These are phyloP conservation scores for Calonectria hongkongensis DNA, from an alignment of 2,329 filamentous ascomycete genomes.

Conservation along the genomic window DNA sequence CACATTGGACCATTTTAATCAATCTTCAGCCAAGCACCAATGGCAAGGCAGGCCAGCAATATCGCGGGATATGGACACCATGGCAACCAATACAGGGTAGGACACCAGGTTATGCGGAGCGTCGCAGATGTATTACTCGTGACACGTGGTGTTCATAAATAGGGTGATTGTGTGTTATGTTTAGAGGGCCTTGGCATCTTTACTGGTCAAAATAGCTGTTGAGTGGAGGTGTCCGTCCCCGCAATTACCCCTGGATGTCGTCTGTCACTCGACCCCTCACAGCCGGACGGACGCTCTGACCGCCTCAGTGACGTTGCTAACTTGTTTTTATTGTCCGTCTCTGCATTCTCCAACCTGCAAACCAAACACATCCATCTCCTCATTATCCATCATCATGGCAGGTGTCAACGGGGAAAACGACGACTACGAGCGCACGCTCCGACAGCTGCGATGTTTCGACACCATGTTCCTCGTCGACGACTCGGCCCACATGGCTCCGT, in stretches of 20 bases:
- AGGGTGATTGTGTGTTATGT: not conserved
- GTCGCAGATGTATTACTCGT: slow-evolving; percentile 1
- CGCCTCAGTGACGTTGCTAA: slow-evolving; percentile 16
- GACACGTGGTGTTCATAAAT: slow-evolving; percentile 21
- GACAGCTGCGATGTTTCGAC: slow-evolving; percentile 36
- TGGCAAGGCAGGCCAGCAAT: no score
- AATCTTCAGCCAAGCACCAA: no score
- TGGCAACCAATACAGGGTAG: not conserved
- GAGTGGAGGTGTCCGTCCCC: slow-evolving; percentile 20
- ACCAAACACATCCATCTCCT: not conserved
- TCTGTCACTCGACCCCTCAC: slow-evolving; percentile 23
- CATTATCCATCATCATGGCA: not conserved
- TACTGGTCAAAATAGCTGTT: slow-evolving; percentile 9
- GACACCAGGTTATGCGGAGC: not conserved
- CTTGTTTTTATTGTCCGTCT: not conserved
- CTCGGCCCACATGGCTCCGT: slow-evolving; percentile 37
- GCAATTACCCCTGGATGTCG: slow-evolving; percentile 25
- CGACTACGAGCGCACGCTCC: slow-evolving; percentile 22
- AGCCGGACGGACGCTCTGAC: not conserved
- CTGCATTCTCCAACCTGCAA: not conserved
- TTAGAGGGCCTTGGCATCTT: not conserved
- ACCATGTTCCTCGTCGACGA: slow-evolving; percentile 42
- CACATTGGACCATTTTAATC: no score
- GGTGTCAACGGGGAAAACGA: not conserved
- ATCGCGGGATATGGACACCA: no score